Conservation (phyloP, 192 early-diverging fungal genomes). For the Linnemannia hyalina region DNA sequence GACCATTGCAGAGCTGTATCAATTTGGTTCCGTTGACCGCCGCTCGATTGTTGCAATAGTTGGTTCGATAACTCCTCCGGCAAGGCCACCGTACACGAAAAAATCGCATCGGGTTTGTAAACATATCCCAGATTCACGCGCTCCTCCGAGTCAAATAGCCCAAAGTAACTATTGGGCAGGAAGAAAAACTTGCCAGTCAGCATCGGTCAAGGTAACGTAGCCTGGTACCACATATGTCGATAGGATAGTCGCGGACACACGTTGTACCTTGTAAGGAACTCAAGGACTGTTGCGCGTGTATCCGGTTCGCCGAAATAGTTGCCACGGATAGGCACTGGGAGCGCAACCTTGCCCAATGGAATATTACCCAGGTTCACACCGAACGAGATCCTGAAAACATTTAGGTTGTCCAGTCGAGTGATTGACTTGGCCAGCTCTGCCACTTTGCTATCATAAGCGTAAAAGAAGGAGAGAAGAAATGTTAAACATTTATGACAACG, state of each 20-base stretch:
- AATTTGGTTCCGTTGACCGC: neutral
- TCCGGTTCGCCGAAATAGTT: conserved; percentile 57
- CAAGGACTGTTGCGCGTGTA: conserved; percentile 47
- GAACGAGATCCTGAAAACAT: conserved; percentile 45
- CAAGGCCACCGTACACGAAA: conserved; percentile 48
- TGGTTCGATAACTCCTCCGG: neutral
- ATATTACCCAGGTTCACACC: conserved; percentile 14
- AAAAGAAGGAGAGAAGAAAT: neutral
- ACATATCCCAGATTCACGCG: conserved; percentile 43
- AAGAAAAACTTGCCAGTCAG: neutral
- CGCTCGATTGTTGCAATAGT: neutral
- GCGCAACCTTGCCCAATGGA: neutral
- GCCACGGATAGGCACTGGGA: conserved; percentile 36
- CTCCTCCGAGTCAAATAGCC: conserved; percentile 58
- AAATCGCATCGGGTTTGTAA: conserved; percentile 51
- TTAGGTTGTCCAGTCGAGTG: conserved; percentile 40
- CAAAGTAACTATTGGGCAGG: conserved; percentile 51
- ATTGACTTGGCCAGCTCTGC: conserved; percentile 52
- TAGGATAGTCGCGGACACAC: neutral
- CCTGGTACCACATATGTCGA: too few species aligned
- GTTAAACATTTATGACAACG: neutral
- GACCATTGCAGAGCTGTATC: neutral
- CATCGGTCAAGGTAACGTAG: too few species aligned
- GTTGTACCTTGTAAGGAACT: conserved; percentile 54
- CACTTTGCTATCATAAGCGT: conserved; percentile 22